A percentile compares a stretch with the other conserved stretches of the same genome.
Evolutionary conservation across 192 early-diverging fungal genomes (phyloP).

Genomic region (Jimgerdemannia flammicorona): DNA sequence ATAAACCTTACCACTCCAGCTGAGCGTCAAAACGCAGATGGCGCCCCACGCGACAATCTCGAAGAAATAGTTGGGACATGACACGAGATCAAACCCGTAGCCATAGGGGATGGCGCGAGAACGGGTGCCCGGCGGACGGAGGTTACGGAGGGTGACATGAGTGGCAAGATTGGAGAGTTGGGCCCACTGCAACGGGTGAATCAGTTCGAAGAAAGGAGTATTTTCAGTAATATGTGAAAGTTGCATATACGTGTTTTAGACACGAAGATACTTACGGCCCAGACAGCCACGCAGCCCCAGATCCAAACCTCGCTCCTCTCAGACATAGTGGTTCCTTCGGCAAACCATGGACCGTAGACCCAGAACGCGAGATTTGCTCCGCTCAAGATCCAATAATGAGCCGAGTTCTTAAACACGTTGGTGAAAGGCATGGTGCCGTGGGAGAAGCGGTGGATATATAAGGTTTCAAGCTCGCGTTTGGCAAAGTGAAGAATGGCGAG

Average conservation of each 20-base stretch:
- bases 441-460: constrained; percentile 91
- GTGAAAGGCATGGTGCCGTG: constrained; percentile 93
- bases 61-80: constrained; percentile 93
- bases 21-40: constrained; percentile 70
- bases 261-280: constrained; percentile 43
- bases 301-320: constrained; percentile 41
- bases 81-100: constrained; percentile 88
- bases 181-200: constrained; percentile 65
- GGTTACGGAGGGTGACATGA: constrained; percentile 84
- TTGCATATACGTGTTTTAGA: too few relatives aligned
- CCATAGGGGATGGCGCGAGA: constrained; percentile 86
- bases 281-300: constrained; percentile 45
- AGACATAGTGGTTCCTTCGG: constrained; percentile 41
- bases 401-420: constrained; percentile 95
- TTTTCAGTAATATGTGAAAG: too few relatives aligned
- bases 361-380: constrained; percentile 84
- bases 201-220: constrained; percentile 2
- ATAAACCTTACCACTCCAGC: constrained; percentile 44
- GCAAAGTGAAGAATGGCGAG: constrained; percentile 82
- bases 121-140: constrained; percentile 86
- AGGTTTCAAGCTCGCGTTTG: constrained; percentile 91
- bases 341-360: constrained; percentile 79
- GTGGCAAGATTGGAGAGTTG: constrained; percentile 83
- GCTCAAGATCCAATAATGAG: constrained; percentile 88
- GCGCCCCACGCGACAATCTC: constrained; percentile 82